phyloP scores from a whole-genome alignment of 2,329 filamentous ascomycete genomes.

The Dryadomyces quercivorus region DNA sequence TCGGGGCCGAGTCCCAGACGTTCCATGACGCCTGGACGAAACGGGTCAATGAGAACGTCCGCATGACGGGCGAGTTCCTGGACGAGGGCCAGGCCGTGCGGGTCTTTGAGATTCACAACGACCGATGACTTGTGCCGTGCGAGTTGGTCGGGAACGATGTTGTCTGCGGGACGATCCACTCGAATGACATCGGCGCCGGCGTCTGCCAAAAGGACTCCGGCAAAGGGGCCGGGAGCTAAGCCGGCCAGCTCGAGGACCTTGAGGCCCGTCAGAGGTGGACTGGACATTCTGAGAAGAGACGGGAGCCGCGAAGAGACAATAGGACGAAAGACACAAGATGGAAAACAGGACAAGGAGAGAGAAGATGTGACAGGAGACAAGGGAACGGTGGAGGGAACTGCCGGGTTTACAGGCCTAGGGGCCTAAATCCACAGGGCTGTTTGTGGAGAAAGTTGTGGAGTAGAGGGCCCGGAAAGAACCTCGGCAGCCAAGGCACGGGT shows the following conservation, averaged over 20 bases:
- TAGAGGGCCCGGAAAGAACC: too few relatives aligned
- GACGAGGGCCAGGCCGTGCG: conserved; percentile 51
- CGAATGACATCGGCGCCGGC: conserved; percentile 81
- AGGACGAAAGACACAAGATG: neutral
- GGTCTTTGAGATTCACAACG: conserved; percentile 63
- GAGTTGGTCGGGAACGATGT: conserved; percentile 54
- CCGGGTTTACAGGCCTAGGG: too few relatives aligned
- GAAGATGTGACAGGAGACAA: too few relatives aligned
- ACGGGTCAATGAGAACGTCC: conserved; percentile 87
- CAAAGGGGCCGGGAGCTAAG: conserved; percentile 66
- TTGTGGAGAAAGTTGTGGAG: too few relatives aligned
- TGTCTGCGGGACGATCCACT: conserved; percentile 54
- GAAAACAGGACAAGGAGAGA: neutral
- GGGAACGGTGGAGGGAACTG: neutral
- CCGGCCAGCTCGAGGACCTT: conserved; percentile 49
- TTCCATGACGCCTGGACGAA: conserved; percentile 82
- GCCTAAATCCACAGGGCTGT: too few relatives aligned
- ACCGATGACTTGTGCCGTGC: conserved; percentile 74
- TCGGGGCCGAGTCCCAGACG: conserved; percentile 66
- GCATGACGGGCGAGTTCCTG: conserved; percentile 47
- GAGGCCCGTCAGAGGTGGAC: conserved; percentile 33
- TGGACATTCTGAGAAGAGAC: neutral
- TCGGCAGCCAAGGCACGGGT: neutral
- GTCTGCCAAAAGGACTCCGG: conserved; percentile 78
- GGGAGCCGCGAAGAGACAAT: neutral